Base-by-base conservation (phyloP, 768 basidiomycete genomes). In the Termitomyces sp. region DNA sequence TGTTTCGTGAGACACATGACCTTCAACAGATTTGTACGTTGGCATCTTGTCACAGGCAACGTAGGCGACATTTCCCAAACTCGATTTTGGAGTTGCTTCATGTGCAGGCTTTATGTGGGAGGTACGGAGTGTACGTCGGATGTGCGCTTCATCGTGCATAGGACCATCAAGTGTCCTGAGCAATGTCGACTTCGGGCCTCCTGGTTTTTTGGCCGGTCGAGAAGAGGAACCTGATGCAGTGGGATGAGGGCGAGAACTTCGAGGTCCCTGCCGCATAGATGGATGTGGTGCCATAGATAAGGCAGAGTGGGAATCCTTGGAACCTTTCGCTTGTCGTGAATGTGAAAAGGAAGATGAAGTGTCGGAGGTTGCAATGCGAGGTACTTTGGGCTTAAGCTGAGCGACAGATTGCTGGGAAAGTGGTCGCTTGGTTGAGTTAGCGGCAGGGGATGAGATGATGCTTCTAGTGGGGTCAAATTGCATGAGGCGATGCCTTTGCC, bases 401-500 rank as follows among this genome's bases (percentile, higher is more conserved):
- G 68, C 66, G 53, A 70, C 66, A 56, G 74, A 72, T 62, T 75
- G 74, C 57, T 79, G 77, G 39, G 79, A 71, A 63, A 75, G 74
- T 6, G 81, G 68, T 58, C 83, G 81, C 71, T 86, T 85, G 45
- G 64, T 58, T 42, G 64, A 60, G 39, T 63, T 63, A 48, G 55
- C 60, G 27, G 53, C 30, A 16, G 65, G 55, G 24, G 71, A 68
- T 58, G 70, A 64, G 46, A 72, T 37, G 47, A 63, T 34, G 54
- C 64, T 66, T 60, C 68, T 67, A 31, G 71, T 63, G 30, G 75
- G 71, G 71, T 83, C 78, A 66, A 81, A 66, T 77, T 81, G 81
- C 84, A 86, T 85, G 75, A 83, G 77, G 74, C 80, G 76, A 71
- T 73, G 78, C 78, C 81, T 77, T 58, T 75, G 70, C 64, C 76